These are phyloP conservation scores for Aureobasidium vineae DNA, from an alignment of 2,329 filamentous ascomycete species.

Conservation along the genomic window DNA sequence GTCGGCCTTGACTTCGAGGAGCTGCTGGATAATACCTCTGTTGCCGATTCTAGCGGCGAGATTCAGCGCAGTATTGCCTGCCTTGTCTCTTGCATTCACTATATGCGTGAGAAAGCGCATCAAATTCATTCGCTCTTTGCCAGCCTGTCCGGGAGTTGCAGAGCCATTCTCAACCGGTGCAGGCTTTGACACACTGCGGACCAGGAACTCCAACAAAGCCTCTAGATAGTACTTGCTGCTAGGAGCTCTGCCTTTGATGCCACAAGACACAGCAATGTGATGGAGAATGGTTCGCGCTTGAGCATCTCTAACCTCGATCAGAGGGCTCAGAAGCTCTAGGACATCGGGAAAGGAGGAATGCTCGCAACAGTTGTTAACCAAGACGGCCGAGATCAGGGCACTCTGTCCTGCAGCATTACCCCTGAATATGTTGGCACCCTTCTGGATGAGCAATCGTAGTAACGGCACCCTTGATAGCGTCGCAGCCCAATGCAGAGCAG, in stretches of 20 bases:
- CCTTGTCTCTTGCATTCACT: constrained; percentile 91
- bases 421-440: constrained; percentile 82
- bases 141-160: constrained; percentile 30
- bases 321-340: constrained; percentile 81
- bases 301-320: constrained; percentile 85
- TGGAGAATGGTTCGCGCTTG: constrained; percentile 91
- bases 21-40: constrained; percentile 90
- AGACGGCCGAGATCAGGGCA: constrained; percentile 85
- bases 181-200: constrained; percentile 60
- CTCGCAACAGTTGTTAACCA: constrained; percentile 92
- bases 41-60: constrained; percentile 92
- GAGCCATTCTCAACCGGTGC: constrained; percentile 30
- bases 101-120: constrained; percentile 96
- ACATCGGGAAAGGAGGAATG: constrained; percentile 86
- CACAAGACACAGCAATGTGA: constrained; percentile 93
- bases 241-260: constrained; percentile 86
- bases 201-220: constrained; percentile 89
- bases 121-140: constrained; percentile 70
- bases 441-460: constrained; percentile 74
- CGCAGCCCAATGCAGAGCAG: constrained; percentile 92
- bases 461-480: constrained; percentile 84
- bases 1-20: constrained; percentile 92
- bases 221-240: constrained; percentile 96
- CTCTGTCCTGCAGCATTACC: constrained; percentile 90
- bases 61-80: constrained; percentile 91